Percentiles rank a stretch among this genome's conserved stretches.
Evolutionary conservation across 768 basidiomycete species (phyloP).

Genomic region (Scleroderma bovista): DNA sequence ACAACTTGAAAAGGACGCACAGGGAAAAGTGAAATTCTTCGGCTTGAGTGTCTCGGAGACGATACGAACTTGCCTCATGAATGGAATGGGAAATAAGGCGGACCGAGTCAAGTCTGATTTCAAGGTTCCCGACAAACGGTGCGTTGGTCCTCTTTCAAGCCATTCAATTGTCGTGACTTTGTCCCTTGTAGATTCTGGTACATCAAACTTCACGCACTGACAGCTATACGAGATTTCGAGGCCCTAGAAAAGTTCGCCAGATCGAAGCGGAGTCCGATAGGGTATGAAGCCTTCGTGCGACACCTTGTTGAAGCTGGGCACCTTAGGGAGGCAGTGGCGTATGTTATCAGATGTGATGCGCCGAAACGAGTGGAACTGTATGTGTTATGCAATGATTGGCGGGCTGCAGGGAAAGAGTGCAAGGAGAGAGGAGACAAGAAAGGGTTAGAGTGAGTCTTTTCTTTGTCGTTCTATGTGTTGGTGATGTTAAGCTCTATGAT

Average conservation of each 20-base stretch:
- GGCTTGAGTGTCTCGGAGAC: slow-evolving; percentile 87
- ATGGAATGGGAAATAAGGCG: slow-evolving; percentile 79
- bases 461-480: slow-evolving; percentile 2
- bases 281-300: slow-evolving; percentile 86
- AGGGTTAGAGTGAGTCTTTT: slow-evolving; percentile 68
- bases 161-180: background rate
- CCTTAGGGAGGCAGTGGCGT: slow-evolving; percentile 67
- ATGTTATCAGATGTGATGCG: slow-evolving; percentile 80
- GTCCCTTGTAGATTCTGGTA: slow-evolving; percentile 76
- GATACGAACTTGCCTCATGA: slow-evolving; percentile 68
- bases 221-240: slow-evolving; percentile 78
- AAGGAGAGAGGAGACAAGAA: slow-evolving; percentile 84
- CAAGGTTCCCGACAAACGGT: slow-evolving; percentile 95
- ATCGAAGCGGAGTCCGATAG: slow-evolving; percentile 88
- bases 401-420: slow-evolving; percentile 80
- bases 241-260: slow-evolving; percentile 80
- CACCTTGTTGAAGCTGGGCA: slow-evolving; percentile 73
- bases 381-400: slow-evolving; percentile 88
- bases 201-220: slow-evolving; percentile 80
- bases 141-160: slow-evolving; percentile 10
- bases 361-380: slow-evolving; percentile 82
- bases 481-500: slow-evolving; percentile 3
- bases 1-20: slow-evolving; percentile 79
- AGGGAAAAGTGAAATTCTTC: slow-evolving; percentile 74
- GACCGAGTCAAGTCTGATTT: slow-evolving; percentile 88